These are phyloP conservation scores for Miamiensis avidus DNA, from an alignment of 169 alveolate species.

Conservation along the genomic window DNA sequence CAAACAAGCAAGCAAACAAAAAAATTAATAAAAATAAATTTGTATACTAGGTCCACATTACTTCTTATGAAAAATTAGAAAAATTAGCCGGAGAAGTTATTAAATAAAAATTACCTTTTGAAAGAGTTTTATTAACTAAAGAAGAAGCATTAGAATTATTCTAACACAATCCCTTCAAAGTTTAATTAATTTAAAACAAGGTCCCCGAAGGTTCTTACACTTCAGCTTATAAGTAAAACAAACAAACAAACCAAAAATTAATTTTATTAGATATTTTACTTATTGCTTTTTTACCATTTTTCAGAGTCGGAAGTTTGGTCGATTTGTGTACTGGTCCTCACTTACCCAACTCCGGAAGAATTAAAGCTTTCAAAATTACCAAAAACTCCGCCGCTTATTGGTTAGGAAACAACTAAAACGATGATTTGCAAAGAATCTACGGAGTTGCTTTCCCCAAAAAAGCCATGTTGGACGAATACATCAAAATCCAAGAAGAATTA, in stretches of 20 bases:
- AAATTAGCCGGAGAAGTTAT: slow-evolving; percentile 78
- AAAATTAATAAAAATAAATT: no score
- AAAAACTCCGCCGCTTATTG: slow-evolving; percentile 99
- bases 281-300: no score
- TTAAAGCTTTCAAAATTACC: slow-evolving; percentile 93
- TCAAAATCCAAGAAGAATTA: slow-evolving; percentile 95
- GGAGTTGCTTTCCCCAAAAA: slow-evolving; percentile 98
- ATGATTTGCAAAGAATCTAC: slow-evolving; percentile 97
- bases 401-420: slow-evolving; percentile 96
- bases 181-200: slow-evolving; percentile 93
- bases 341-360: slow-evolving; percentile 93
- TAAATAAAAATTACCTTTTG: slow-evolving; percentile 91
- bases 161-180: slow-evolving; percentile 97
- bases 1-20: no score
- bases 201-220: slow-evolving; percentile 95
- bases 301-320: slow-evolving; percentile 96
- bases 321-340: slow-evolving; percentile 99
- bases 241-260: no score
- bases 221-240: slow-evolving; percentile 88
- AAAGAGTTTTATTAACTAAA: slow-evolving; percentile 93
- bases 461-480: slow-evolving; percentile 93
- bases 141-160: slow-evolving; percentile 97
- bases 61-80: slow-evolving; percentile 67
- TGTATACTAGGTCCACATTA: neutral
- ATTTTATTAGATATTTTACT: no score